Conservation (phyloP, 306 rosid species). For the Corylus heterophylla region DNA sequence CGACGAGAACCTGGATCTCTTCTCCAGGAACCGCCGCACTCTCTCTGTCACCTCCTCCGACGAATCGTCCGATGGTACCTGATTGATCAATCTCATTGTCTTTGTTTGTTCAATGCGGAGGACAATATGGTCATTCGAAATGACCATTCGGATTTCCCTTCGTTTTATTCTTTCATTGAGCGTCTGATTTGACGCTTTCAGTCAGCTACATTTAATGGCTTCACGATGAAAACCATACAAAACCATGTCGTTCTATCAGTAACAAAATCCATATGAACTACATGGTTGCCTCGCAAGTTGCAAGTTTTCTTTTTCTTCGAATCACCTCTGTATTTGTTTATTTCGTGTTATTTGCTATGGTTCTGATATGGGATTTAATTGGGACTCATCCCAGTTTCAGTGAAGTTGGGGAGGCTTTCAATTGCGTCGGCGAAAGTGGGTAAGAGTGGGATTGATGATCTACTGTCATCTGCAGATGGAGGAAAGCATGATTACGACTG, state of each 20-base stretch:
- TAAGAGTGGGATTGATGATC: conserved; percentile 78
- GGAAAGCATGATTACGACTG: conserved; percentile 98
- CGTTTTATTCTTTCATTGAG: background rate
- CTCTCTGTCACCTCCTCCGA: conserved; percentile 77
- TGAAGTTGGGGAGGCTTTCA: conserved; percentile 88
- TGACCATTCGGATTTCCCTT: background rate
- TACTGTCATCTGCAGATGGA: conserved; percentile 72
- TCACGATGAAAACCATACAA: background rate
- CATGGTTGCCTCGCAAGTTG: background rate
- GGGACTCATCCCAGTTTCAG: conserved; percentile 48
- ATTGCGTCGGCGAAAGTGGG: conserved; percentile 68
- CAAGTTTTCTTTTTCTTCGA: no score
- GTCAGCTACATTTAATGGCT: conserved; percentile 2
- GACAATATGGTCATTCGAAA: conserved; percentile 16
- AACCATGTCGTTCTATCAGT: background rate
- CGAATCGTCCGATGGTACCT: conserved; percentile 83
- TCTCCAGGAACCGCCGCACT: conserved; percentile 74
- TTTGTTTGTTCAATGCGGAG: background rate
- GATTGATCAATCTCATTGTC: background rate
- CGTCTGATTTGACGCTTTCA: background rate
- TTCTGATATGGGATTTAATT: background rate
- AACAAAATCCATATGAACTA: background rate
- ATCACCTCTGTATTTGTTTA: background rate
- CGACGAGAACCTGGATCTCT: conserved; percentile 85
- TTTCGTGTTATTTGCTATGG: background rate